Evolutionary conservation across 306 rosid species (phyloP), one percentile per base, ranked within the genome.

Genomic region (Inga leiocalycina): DNA sequence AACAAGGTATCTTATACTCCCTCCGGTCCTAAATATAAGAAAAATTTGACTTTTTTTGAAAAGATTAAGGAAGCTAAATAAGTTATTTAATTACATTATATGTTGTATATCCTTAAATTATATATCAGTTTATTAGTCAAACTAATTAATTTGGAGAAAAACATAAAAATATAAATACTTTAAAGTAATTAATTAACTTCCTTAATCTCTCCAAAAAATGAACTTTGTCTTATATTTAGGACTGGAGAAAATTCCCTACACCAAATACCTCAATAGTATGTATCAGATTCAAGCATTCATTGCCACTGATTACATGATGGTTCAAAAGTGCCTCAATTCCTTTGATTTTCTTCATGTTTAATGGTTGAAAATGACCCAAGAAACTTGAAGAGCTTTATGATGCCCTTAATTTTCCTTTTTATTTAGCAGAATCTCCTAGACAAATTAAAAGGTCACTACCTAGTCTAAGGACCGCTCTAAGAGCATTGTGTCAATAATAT

Each of bases 401-500:
- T 71, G 54, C 10, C 75, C 54, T 68, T 19, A 68, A 15, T 68
- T 37, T 14, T 37, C 8, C 6, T 12, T 71, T 20, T 71, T 41
- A 43, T 43, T 41, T 70, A 3, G 54, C 19, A 24, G 8, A 69
- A 69, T 19, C 74, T 69, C 22, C 32, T 20, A 41, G 19, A 44
- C 15, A 11, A 19, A 7, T 4, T 8, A 80, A 57, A 35, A 74
- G 5, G 77, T 61, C 70, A 41, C 35, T 81, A 44, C 79, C 74
- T 1, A 43, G 64, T 10, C 65, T 65, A 22, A 81, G 35, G 75
- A 44, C 43, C 71, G 76, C 30, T 6, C 30, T 6, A 56, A 49
- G 44, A 69, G 51, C 64, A 71, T 44, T 77, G 34, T 71, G 80
- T 45, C 78, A n/a, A 37, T 20, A 85, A 75, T 67, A 46, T 34